Base-by-base conservation (phyloP, 305 asterid genomes). In the Coffea humblotiana region DNA sequence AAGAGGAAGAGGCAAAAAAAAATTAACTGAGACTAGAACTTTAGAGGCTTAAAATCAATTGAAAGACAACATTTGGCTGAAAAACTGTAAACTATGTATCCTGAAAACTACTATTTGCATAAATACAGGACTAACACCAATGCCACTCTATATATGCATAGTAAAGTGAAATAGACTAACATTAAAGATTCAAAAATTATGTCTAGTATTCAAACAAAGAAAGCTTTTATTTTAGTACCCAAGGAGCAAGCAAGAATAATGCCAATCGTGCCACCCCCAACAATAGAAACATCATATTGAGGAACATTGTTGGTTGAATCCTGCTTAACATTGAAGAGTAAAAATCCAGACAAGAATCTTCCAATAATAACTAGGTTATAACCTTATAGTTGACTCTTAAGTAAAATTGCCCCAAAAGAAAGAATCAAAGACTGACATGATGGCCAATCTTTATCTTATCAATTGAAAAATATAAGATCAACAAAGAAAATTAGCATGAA, bases 191-290 rank as follows among this genome's bases (percentile, higher is more conserved):
- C n/a, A 9, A 4, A 3, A 64, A 4, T 18, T 7, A 45, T 3
- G 14, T 21, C n/a, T 19, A 35, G 10, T 23, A 43, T 32, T 15
- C 37, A 60, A 58, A 61, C n/a, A 49, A 40, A 58, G 8, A 2
- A 49, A 25, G 48, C 4, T 29, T n/a, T 37, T 32, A 56, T 66
- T 32, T 48, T 4, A 56, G 1, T 88, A 96, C 99, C 98, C 79
- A 96, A 87, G 72, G 98, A 87, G 88, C 95, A 94, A 21, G 99
- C 98, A 67, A 96, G 91, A 82, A 98, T 97, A 96, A 93, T 89
- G 84, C 98, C 99, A 76, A 94, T 98, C 99, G 93, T 93, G 87
- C 99, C 98, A 72, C 99, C 99, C 83, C 99, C 98, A 84, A 96
- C 99, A 84, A 96, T 92, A 81, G 99, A 98, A 85, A 96, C 87